Conservation (phyloP, 805 yeast species). For the Ogataea trehalophila region DNA sequence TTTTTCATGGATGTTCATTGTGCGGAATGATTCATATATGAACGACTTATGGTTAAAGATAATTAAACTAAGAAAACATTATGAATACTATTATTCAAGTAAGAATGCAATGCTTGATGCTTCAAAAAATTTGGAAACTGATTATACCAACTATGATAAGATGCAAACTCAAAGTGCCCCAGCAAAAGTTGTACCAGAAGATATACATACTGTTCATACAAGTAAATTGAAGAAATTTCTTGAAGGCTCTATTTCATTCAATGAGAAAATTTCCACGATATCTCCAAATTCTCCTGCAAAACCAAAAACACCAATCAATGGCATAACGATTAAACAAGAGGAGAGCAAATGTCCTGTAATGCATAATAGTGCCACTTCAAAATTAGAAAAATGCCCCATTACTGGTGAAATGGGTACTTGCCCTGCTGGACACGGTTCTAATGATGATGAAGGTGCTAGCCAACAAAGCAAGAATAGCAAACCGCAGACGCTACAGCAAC, state of each 20-base stretch:
- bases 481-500: not conserved
- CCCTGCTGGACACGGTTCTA: conserved; percentile 12
- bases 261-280: conserved; percentile 2
- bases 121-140: conserved; percentile 27
- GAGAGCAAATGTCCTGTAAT: conserved; percentile 7
- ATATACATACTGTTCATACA: conserved; percentile 28
- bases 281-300: not conserved
- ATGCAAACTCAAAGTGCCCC: conserved; percentile 9
- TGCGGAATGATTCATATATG: conserved; percentile 54
- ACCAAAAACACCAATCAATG: not conserved
- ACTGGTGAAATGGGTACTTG: conserved; percentile 23
- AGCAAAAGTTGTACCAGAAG: conserved; percentile 9
- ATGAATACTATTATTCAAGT: conserved; percentile 32
- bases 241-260: conserved; percentile 23
- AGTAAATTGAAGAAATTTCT: conserved; percentile 29
- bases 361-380: conserved; percentile 1
- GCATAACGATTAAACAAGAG: not conserved
- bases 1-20: conserved; percentile 54
- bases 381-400: conserved; percentile 19
- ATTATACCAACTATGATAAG: conserved; percentile 28
- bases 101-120: conserved; percentile 28
- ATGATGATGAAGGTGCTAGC: not conserved
- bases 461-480: not conserved
- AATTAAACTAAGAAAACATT: conserved; percentile 31
- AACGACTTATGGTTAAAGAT: conserved; percentile 47